Evolutionary conservation across 805 yeast genomes (phyloP).

Genomic region (Saturnispora quitensis): DNA sequence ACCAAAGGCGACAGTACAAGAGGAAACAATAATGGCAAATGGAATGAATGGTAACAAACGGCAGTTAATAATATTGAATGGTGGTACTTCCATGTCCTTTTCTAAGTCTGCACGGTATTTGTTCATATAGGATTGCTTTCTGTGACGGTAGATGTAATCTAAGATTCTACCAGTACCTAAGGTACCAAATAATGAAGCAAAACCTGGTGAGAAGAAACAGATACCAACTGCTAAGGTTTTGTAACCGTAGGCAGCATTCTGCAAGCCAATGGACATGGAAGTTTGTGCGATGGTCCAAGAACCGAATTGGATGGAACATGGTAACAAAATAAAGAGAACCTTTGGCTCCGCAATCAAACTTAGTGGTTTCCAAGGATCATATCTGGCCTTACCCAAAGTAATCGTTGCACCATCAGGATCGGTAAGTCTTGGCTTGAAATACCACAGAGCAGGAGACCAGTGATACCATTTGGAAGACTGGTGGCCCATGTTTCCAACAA

Average conservation of each 20-base stretch:
- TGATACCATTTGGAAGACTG: constrained; percentile 36
- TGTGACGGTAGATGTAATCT: constrained; percentile 39
- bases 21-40: constrained; percentile 34
- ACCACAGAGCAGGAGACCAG: constrained; percentile 35
- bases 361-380: constrained; percentile 23
- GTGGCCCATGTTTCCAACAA: constrained; percentile 70
- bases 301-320: constrained; percentile 56
- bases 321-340: constrained; percentile 38
- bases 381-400: constrained; percentile 10
- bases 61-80: constrained; percentile 47
- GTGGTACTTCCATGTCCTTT: constrained; percentile 18
- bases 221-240: constrained; percentile 53
- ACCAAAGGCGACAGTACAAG: constrained; percentile 45
- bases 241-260: constrained; percentile 39
- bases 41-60: constrained; percentile 40
- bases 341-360: constrained; percentile 13
- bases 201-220: constrained; percentile 67
- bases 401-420: neutral
- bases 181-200: constrained; percentile 56
- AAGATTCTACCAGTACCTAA: constrained; percentile 47
- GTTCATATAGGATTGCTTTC: constrained; percentile 26
- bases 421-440: constrained; percentile 23
- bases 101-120: constrained; percentile 13
- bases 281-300: constrained; percentile 66
- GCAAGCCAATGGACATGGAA: constrained; percentile 48